phyloP scores from a whole-genome alignment of 371 early-diverging fungal species.

The Zopfochytrium polystomum region DNA sequence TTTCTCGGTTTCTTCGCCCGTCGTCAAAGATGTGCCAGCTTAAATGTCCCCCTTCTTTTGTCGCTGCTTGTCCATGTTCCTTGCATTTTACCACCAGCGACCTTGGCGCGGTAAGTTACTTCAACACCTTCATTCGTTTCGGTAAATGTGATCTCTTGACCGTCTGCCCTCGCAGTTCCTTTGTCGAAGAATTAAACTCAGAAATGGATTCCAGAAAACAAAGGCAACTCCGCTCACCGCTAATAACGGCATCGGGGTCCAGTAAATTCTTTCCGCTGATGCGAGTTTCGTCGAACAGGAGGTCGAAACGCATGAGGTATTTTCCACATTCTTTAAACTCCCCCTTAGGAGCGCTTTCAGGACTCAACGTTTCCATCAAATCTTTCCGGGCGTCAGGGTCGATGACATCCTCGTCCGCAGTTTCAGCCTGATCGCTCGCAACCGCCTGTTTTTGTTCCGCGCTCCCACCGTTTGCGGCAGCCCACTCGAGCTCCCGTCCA shows the following conservation, averaged over 20 bases:
- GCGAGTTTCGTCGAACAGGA: constrained; percentile 3
- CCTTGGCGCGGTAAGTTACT: constrained; percentile 11
- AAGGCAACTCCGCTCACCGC: not conserved
- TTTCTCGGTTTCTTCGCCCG: too few species aligned
- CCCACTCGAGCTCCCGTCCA: not conserved
- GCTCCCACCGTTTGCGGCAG: not conserved
- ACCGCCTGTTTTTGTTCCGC: too few species aligned
- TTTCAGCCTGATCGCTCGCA: not conserved
- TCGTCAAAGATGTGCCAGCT: constrained; percentile 11
- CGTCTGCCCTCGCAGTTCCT: constrained; percentile 3
- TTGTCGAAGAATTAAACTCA: not conserved
- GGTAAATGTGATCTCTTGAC: not conserved
- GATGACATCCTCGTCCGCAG: not conserved
- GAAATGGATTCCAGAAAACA: not conserved
- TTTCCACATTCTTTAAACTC: not conserved
- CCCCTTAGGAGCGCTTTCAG: not conserved
- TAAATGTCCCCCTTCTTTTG: constrained; percentile 17
- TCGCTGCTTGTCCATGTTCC: constrained; percentile 20
- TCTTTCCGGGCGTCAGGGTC: not conserved
- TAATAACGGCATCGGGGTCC: constrained; percentile 4
- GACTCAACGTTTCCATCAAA: not conserved
- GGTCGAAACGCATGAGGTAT: constrained; percentile 2
- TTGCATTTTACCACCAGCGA: constrained; percentile 18
- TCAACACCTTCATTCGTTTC: constrained; percentile 1
- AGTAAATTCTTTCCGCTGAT: constrained; percentile 16